These are phyloP conservation scores for Gremmenia infestans DNA, from an alignment of 2,329 filamentous ascomycete genomes.

Conservation along the genomic window DNA sequence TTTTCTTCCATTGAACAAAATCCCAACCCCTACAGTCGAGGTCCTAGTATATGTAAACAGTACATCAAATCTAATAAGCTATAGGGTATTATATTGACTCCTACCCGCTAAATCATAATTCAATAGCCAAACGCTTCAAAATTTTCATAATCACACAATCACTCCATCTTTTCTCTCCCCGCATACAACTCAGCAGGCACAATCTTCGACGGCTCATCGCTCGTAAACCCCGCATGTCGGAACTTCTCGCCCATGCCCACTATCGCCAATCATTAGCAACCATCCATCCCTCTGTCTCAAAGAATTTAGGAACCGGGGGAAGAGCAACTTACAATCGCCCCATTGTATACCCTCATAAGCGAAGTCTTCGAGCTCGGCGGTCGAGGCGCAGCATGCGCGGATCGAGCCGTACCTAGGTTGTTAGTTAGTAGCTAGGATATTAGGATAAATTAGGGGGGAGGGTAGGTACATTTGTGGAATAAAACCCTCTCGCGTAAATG, in stretches of 20 bases:
- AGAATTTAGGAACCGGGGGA: too few relatives aligned
- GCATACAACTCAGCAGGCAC: conserved; percentile 19
- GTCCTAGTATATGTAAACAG: too few relatives aligned
- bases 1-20: too few relatives aligned
- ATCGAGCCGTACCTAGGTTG: conserved; percentile 10
- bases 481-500: conserved; percentile 17
- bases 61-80: too few relatives aligned
- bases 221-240: conserved; percentile 18
- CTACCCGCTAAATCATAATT: too few relatives aligned
- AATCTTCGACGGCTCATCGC: conserved; percentile 16
- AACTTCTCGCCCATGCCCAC: conserved; percentile 18
- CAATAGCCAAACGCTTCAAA: too few relatives aligned
- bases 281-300: too few relatives aligned
- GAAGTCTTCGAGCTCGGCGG: conserved; percentile 16
- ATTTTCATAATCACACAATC: too few relatives aligned
- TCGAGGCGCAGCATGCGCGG: conserved; percentile 17
- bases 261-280: neutral
- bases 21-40: too few relatives aligned
- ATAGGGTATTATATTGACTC: too few relatives aligned
- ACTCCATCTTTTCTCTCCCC: conserved; percentile 5
- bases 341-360: conserved; percentile 10
- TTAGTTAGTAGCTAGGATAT: neutral
- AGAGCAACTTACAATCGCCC: conserved; percentile 15
- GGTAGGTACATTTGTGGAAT: conserved; percentile 17
- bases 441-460: neutral